A percentile compares a stretch with the other conserved stretches of the same genome.
Conservation (phyloP, 306 rosid genomes). For the Fragaria vesca region DNA sequence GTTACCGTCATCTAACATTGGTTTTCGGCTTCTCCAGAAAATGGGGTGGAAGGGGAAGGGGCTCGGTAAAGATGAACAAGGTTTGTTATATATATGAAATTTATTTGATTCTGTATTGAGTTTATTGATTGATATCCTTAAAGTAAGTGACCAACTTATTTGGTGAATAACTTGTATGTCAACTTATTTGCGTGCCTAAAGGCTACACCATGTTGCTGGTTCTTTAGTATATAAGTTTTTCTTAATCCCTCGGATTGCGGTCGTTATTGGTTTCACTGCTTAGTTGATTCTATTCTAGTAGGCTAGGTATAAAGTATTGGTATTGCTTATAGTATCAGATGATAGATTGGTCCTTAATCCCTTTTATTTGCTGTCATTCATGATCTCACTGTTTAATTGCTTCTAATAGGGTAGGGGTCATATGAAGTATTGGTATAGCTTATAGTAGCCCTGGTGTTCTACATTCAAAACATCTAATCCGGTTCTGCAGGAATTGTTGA, state of each 20-base stretch:
- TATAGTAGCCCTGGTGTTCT: neutral
- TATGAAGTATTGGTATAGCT: neutral
- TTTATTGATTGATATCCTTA: neutral
- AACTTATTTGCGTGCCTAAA: neutral
- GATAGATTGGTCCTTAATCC: neutral
- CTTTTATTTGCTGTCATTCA: neutral
- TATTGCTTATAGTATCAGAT: neutral
- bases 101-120: neutral
- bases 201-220: neutral
- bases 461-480: neutral
- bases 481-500: constrained; percentile 67
- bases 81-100: constrained; percentile 32
- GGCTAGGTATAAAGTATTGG: neutral
- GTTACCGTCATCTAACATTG: constrained; percentile 76
- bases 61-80: constrained; percentile 97
- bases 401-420: neutral
- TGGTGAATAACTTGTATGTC: neutral
- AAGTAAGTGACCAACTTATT: neutral
- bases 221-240: neutral
- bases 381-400: neutral
- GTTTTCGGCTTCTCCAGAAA: constrained; percentile 95
- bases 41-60: constrained; percentile 99
- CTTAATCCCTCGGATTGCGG: neutral
- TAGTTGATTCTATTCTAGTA: neutral
- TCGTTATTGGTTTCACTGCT: neutral